Evolutionary conservation across 2,329 filamentous ascomycete genomes (phyloP), one percentile per base, ranked within the genome.

Genomic region (Niveomyces coronatus): DNA sequence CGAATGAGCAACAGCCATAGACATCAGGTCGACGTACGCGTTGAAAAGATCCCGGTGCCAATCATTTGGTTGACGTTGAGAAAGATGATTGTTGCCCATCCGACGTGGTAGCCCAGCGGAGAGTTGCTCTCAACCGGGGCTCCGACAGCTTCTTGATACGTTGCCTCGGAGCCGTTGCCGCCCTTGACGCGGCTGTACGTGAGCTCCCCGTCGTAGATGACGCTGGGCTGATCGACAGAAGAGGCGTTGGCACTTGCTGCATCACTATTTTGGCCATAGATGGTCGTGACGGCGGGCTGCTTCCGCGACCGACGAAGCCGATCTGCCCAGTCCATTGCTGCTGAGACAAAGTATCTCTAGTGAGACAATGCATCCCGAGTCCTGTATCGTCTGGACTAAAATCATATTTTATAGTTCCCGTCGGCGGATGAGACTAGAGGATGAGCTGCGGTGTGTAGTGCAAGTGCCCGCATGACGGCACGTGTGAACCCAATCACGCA

Each of bases 11-110:
- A 28, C 14, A 15, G 35, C 27, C 29, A 23, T 9, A 3, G 28
- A 33, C 13, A 3, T 41, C 15, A 29, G 22, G 10, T 29, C 3
- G 5, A 61, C 73, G 48, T 49, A 78, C 74, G 76, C 0, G 76
- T 80, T 0, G 75, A 79, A 41, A 74, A 78, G n/a, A 78, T 68
- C 32, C 74, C 74, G 0, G 73, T 79, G 1, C 76, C 76, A 31
- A 80, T 61, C 74, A 80, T 79, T 54, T 70, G 68, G 41, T 70
- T 73, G 28, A 80, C 53, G 42, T 79, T 80, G 37, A 80, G 51
- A 27, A 76, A 76, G 22, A 79, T 58, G 17, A 76, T 69, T 0
- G 74, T 74, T 4, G 71, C 44, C 40, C 63, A 67, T 8, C 67
- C 67, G 13, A 79, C 74, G 9, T 69, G 57, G 44, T 78, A 77